Conservation (phyloP, 352 stramenopile genomes). For the Phytophthora sp. region DNA sequence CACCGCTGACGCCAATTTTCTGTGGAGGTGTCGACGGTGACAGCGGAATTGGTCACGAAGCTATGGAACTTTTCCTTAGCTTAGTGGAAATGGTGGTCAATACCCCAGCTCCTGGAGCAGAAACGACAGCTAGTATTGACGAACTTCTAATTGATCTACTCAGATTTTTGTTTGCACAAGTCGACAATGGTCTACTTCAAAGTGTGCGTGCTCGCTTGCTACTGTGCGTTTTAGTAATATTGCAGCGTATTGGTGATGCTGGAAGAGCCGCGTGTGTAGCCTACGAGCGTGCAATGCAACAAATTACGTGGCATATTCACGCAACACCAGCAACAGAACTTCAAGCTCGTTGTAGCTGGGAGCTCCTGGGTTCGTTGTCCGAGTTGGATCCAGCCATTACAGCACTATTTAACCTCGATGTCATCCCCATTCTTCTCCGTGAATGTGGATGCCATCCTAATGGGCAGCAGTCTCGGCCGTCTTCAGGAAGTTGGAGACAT, state of each 20-base stretch:
- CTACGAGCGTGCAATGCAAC: conserved; percentile 66
- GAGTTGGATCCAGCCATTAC: conserved; percentile 64
- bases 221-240: conserved; percentile 54
- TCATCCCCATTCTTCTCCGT: conserved; percentile 55
- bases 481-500: conserved; percentile 16
- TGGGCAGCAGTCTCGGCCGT: not conserved
- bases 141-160: conserved; percentile 47
- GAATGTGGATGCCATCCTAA: conserved; percentile 39
- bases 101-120: conserved; percentile 13
- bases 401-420: conserved; percentile 70
- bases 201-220: conserved; percentile 51
- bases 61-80: conserved; percentile 32
- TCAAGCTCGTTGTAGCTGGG: conserved; percentile 54
- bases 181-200: conserved; percentile 34
- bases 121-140: conserved; percentile 37
- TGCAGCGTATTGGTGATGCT: conserved; percentile 64
- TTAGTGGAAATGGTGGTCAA: conserved; percentile 46
- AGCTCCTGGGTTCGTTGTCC: conserved; percentile 56
- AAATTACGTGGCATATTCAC: conserved; percentile 54
- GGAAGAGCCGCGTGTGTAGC: conserved; percentile 45
- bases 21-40: conserved; percentile 10
- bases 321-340: conserved; percentile 29
- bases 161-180: conserved; percentile 49
- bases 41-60: not conserved
- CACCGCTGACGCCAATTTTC: conserved; percentile 19